Evolutionary conservation across 345 rosid species (phyloP), one percentile per base, ranked within the genome.

Genomic region (Eucalyptus paniculata): DNA sequence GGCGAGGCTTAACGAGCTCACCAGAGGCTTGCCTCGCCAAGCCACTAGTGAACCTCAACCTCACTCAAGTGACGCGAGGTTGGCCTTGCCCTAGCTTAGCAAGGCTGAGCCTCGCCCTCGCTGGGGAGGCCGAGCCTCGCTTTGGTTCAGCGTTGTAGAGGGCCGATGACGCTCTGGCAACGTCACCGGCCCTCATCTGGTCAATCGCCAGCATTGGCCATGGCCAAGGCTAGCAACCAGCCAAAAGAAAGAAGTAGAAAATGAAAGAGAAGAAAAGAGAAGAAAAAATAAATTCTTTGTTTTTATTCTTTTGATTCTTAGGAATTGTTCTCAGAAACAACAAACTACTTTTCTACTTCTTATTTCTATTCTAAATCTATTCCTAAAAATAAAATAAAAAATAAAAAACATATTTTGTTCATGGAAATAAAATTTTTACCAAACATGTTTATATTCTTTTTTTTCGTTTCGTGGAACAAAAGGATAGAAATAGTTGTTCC

Each of bases 41-140:
- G 9, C 56, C 56, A 53, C 24, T 1, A 1, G 0, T 51, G 56
- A 51, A 1, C 56, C 56, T 51, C 1, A 2, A 51, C 56, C 23
- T 51, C 4, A 1, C 56, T 2, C 23, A 7, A 0, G 24, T 0
- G 10, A 53, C 5, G 1, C 2, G 1, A 19, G 56, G 56, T 53
- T 0, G 2, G 4, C 24, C 56, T 53, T 4, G 1, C 24, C 56
- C 1, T 7, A 0, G 5, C 56, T 0, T 19, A 0, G 10, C 24
- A 53, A 53, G 56, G 56, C 24, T 1, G 0, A 53, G 56, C 56
- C 56, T 53, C 0, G 0, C 56, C 9, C 10, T 53, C 0, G 24
- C 2, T 19, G 0, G 9, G 24, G 49, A 45, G 12, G 47, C 10
- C 53, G 1, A 50, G 53, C 51, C 18, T 50, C 3, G 1, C 3